Base-by-base conservation (phyloP, 148 eudicot species). In the Camellia granthamiana region DNA sequence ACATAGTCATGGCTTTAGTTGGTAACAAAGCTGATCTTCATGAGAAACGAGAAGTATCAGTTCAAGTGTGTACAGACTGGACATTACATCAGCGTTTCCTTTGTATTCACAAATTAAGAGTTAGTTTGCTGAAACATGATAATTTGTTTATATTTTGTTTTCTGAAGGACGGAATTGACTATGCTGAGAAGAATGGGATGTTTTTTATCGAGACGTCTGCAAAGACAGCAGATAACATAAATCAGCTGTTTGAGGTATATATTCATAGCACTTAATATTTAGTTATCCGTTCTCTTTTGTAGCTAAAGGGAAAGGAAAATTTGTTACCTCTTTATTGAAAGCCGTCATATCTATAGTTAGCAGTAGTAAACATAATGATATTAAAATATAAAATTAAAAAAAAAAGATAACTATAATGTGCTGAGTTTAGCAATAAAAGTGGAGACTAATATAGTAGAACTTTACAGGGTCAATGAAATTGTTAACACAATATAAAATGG, bases 171-270 rank as follows among this genome's bases (percentile, higher is more conserved):
- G 99, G 97, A 64, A 85, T 79, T 16, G 92, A 92, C 55, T 93
- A 85, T 81, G 99, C 99, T 0, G 98, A 93, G 85, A 93, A 91
- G 88, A 95, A 95, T 78, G 97, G 98, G 60, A 95, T 95, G 99
- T 95, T 93, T 81, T 95, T 93, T 74, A 95, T 95, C 21, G 99
- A 95, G 86, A 95, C 99, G 69, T 95, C 99, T 84, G 99, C 99
- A 49, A 95, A 95, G 85, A 95, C 99, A 1, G 99, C 99, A 61
- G 99, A 95, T 81, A 95, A 95, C 83, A 93, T 95, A 80, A 95
- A 95, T 79, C 93, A 92, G 86, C 89, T 95, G 63, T 95, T 95
- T 83, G 97, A 95, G 99, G 99, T 95, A 83, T 95, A 83, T 61
- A 43, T 68, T 62, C 63, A 6, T 52, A 41, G 21, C 52, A 30